Base-by-base conservation (phyloP, 177 flowering plant species). In the Vitis hybrid region DNA sequence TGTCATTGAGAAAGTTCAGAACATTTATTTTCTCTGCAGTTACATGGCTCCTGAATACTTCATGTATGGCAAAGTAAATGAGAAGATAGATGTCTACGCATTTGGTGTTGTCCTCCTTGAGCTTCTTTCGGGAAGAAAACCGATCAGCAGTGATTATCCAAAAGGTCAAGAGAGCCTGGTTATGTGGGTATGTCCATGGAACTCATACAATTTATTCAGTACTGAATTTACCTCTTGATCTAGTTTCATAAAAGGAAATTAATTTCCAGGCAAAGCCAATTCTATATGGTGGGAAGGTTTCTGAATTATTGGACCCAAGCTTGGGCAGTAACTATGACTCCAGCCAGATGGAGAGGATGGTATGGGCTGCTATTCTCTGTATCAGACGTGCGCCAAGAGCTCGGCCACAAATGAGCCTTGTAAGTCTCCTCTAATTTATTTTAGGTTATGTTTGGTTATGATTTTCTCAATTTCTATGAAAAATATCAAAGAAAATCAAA, bases 1-100 rank as follows among this genome's bases (percentile, higher is more conserved):
- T 5, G 55, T 15, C 19, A 20, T 22, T 16, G 5, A 60, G 29
- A 18, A 51, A 19, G 39, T 49, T 5, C 16, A 49, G 20, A 8
- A 31, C 62, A 48, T 60, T 62, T 19, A 65, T 51, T 22, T 68
- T 22, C 71, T 62, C 57, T 70, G 80, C 86, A 95, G 99, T 63
- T 95, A 96, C 76, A 76, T 96, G 88, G 99, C 99, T 75, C 99
- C 98, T 16, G 99, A 96, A 61, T 94, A 96, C 81, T 92, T 96
- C 82, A 92, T 94, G 99, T 84, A 88, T 74, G 99, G 97, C 33
- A 87, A 90, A 81, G 86, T 92, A 51, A 89, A 85, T 72, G 91
- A 96, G 15, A 96, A 96, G 76, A 77, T 96, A 64, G 98, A 96
- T 81, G 98, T 94, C 22, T 96, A 90, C 74, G 90, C 97, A 58